These are phyloP conservation scores for Eutrema salsugineum DNA, from an alignment of 441 rosid genomes.

Conservation along the genomic window DNA sequence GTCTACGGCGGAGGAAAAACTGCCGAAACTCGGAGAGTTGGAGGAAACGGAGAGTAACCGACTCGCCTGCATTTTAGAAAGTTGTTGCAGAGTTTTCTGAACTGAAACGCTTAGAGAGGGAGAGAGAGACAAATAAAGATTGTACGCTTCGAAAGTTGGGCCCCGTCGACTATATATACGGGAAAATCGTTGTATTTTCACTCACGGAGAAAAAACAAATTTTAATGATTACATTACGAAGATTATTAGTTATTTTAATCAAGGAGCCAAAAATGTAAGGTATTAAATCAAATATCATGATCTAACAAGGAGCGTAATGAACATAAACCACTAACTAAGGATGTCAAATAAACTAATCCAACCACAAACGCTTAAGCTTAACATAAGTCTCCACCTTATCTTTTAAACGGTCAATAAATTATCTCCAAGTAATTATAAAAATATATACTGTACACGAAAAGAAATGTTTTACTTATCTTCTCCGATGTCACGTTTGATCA, in stretches of 20 bases:
- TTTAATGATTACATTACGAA: background rate
- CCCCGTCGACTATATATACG: conserved; percentile 9
- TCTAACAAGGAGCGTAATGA: conserved; percentile 10
- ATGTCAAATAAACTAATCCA: background rate
- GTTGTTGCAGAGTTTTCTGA: conserved; percentile 1
- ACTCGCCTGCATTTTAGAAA: conserved; percentile 41
- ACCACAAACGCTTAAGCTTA: background rate
- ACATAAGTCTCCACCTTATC: background rate
- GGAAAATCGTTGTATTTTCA: background rate
- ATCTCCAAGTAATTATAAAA: background rate
- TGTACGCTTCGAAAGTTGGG: conserved; percentile 11
- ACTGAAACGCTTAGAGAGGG: background rate
- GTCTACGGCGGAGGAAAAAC: conserved; percentile 50
- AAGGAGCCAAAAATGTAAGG: conserved; percentile 3
- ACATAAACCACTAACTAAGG: background rate
- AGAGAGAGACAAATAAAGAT: background rate
- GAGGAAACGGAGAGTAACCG: conserved; percentile 46
- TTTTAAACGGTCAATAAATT: background rate
- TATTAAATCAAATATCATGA: background rate
- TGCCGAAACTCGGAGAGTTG: conserved; percentile 52
- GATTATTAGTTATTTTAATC: background rate
- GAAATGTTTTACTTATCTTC: conserved; percentile 1
- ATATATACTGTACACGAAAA: background rate
- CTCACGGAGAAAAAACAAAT: background rate
- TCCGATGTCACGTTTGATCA: conserved; percentile 22